Percentiles rank a stretch among this genome's conserved stretches.
These are phyloP conservation scores for Penicillium argentinense DNA, from an alignment of 495 filamentous ascomycete species.

Conservation along the genomic window DNA sequence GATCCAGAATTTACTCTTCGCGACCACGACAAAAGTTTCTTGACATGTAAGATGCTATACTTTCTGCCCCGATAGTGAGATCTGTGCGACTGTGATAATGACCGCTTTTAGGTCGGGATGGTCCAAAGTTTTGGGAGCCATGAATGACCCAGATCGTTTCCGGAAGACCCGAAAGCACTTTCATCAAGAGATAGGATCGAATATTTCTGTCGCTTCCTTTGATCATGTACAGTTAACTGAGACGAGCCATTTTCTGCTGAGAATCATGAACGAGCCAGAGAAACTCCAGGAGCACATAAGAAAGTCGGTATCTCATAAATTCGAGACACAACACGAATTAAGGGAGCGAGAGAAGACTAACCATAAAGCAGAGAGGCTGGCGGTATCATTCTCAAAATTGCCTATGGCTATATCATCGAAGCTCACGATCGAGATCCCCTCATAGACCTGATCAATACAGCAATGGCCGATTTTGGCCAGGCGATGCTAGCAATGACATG, in stretches of 20 bases:
- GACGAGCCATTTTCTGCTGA: conserved; percentile 39
- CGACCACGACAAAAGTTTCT: conserved; percentile 38
- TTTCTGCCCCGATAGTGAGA: neutral
- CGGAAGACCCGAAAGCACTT: conserved; percentile 36
- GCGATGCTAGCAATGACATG: conserved; percentile 39
- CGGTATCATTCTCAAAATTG: conserved; percentile 45
- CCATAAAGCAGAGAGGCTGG: conserved; percentile 32
- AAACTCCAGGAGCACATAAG: conserved; percentile 33
- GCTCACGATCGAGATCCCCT: conserved; percentile 40
- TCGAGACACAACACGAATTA: neutral
- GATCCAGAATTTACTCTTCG: conserved; percentile 43
- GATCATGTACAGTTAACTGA: conserved; percentile 35
- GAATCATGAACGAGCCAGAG: conserved; percentile 35
- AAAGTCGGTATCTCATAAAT: conserved; percentile 21
- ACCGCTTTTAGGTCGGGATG: conserved; percentile 18
- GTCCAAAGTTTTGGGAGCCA: conserved; percentile 24
- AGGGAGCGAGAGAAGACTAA: too few relatives aligned
- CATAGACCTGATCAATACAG: conserved; percentile 36
- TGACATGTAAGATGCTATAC: conserved; percentile 37
- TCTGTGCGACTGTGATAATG: too few relatives aligned
- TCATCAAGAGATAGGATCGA: conserved; percentile 32
- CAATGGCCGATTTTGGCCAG: conserved; percentile 37
- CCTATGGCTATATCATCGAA: conserved; percentile 51
- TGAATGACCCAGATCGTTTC: conserved; percentile 27
- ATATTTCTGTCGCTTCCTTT: conserved; percentile 26